Conservation (phyloP, 1,284 basidiomycete species). For the Ganoderma sinense region DNA sequence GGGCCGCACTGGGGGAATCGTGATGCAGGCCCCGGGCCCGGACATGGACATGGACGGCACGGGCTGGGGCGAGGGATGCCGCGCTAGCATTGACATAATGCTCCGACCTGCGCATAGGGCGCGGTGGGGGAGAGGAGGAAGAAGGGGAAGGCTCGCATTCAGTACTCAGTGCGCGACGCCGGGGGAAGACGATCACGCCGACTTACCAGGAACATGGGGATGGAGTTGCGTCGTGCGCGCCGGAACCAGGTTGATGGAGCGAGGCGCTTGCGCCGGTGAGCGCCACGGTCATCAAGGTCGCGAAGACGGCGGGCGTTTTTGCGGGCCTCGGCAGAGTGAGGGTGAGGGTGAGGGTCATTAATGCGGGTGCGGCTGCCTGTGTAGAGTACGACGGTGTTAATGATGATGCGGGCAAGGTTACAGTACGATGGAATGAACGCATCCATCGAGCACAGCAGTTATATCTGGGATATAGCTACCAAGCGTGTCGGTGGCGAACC, state of each 20-base stretch:
- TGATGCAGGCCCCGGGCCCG: background rate
- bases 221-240: conserved; percentile 1
- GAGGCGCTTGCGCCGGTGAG: conserved; percentile 2
- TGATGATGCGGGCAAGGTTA: background rate
- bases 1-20: conserved; percentile 2
- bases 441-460: conserved; percentile 1
- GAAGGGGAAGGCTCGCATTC: background rate
- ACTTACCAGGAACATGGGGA: conserved; percentile 10
- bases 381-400: background rate
- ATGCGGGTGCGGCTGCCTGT: background rate
- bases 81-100: conserved; percentile 10
- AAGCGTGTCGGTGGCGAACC: conserved; percentile 2
- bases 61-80: background rate
- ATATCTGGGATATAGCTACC: conserved; percentile 15
- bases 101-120: background rate
- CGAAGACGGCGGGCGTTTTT: background rate
- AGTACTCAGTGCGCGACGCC: conserved; percentile 1
- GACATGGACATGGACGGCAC: background rate
- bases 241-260: background rate
- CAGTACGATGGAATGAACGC: background rate
- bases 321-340: background rate
- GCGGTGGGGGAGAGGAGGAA: background rate
- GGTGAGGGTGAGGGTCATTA: conserved; percentile 6
- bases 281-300: background rate
- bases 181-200: background rate